Evolutionary conservation across 1,139 yeast species (phyloP), one percentile per base, ranked within the genome.

Genomic region (Meyerozyma smithsonii): DNA sequence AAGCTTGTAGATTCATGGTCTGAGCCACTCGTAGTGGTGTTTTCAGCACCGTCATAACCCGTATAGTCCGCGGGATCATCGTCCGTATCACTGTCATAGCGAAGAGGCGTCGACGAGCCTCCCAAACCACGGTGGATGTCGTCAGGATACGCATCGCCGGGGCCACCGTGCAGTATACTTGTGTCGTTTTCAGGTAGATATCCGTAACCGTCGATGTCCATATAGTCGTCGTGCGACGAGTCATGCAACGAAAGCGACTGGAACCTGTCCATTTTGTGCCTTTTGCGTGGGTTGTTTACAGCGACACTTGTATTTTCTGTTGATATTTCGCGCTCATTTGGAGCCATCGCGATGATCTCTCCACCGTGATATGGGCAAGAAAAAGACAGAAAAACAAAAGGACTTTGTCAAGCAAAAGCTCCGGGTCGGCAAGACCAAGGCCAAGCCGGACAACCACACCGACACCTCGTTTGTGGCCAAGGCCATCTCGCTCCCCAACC

Each of bases 401-500:
- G 94, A 85, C 55, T 85, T 85, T 56, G 74, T 66, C 36, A 92
- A 90, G 66, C 76, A 83, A 45, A 90, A 88, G 67, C 75, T 92
- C 38, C 84, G 77, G 55, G 97, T 92, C 32, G 99, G 99, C 42
- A 92, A 92, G 61, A 70, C 84, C 1, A 77, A 79, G 21, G 79
- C 79, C 6, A 78, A 77, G 46, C 79, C 90, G 3, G 77, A 79
- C 25, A 88, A 87, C 57, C 78, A 74, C 44, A 92, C 98, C 5
- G 92, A 85, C 52, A 87, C 96, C 0, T 81, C 92, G 0, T 90
- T 90, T 62, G 77, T 74, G 38, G 81, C 96, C n/a, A 85, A 80
- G 46, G 59, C 83, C 25, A 82, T 86, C 44, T 74, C 81, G 14
- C 63, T 85, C 17, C 88, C 81, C 20, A 67, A 69, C 55, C 81